Evolutionary conservation across 2,329 filamentous ascomycete species (phyloP).

Genomic region (Alternaria consortialis): DNA sequence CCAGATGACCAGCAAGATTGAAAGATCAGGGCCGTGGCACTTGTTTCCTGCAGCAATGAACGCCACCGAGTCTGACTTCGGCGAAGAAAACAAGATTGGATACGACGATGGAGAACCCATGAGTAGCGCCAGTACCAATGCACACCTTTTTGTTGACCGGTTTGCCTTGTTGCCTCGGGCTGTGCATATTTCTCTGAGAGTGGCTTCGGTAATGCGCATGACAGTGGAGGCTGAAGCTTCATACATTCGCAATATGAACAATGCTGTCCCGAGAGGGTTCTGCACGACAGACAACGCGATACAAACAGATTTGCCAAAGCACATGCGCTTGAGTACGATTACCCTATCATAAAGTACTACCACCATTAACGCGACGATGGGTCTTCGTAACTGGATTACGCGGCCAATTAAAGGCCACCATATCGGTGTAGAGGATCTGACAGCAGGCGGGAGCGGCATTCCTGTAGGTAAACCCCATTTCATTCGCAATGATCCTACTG

Average conservation of each 20-base stretch:
- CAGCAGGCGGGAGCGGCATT: conserved; percentile 42
- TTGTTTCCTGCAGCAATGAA: conserved; percentile 2
- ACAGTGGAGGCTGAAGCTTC: conserved; percentile 33
- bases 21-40: conserved; percentile 9
- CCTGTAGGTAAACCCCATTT: conserved; percentile 30
- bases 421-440: conserved; percentile 44
- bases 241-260: conserved; percentile 21
- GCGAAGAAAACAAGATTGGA: conserved; percentile 1
- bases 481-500: not conserved
- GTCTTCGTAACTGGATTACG: conserved; percentile 43
- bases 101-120: conserved; percentile 3
- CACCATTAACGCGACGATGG: conserved; percentile 23
- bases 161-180: conserved; percentile 14
- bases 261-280: conserved; percentile 13
- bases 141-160: conserved; percentile 25
- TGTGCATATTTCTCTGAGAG: conserved; percentile 8
- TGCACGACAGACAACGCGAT: conserved; percentile 7
- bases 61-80: conserved; percentile 20
- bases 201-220: conserved; percentile 1
- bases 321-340: not conserved
- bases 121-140: conserved; percentile 5
- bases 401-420: conserved; percentile 43
- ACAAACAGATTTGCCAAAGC: not conserved
- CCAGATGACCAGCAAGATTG: not conserved
- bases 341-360: not conserved